Conservation (phyloP, 768 basidiomycete species). For the Zangia roseola region DNA sequence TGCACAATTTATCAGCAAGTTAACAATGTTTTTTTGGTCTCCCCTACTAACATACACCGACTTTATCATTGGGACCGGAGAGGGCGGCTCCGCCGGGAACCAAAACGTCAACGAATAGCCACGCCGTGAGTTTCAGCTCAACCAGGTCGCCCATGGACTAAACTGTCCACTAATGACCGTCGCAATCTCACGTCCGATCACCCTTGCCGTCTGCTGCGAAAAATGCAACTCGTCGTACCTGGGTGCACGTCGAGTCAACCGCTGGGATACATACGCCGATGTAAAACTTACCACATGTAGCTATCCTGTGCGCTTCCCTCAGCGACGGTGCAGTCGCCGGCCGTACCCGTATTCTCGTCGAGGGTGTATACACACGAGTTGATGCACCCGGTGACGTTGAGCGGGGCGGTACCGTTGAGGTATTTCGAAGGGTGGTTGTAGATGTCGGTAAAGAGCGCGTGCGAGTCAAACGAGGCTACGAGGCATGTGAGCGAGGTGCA, state of each 20-base stretch:
- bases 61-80: no score
- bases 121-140: slow-evolving; percentile 33
- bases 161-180: slow-evolving; percentile 42
- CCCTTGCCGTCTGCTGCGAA: slow-evolving; percentile 55
- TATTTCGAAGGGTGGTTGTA: slow-evolving; percentile 48
- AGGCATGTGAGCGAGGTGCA: no score
- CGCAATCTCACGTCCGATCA: slow-evolving; percentile 52
- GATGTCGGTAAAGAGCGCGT: slow-evolving; percentile 61
- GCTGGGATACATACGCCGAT: no score
- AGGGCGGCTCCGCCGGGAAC: no score
- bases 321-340: slow-evolving; percentile 34
- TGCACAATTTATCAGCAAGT: no score
- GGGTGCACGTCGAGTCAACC: no score
- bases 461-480: slow-evolving; percentile 59
- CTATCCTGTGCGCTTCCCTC: slow-evolving; percentile 47
- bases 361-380: slow-evolving; percentile 44
- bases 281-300: slow-evolving; percentile 56
- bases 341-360: slow-evolving; percentile 23
- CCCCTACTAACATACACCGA: no score
- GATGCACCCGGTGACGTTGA: slow-evolving; percentile 55
- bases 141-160: slow-evolving; percentile 50
- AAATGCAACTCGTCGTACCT: slow-evolving; percentile 55
- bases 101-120: neutral
- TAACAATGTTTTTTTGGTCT: no score
- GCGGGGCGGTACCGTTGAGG: slow-evolving; percentile 61